phyloP scores from a whole-genome alignment of 192 early-diverging fungal genomes.

The Mortierella claussenii region DNA sequence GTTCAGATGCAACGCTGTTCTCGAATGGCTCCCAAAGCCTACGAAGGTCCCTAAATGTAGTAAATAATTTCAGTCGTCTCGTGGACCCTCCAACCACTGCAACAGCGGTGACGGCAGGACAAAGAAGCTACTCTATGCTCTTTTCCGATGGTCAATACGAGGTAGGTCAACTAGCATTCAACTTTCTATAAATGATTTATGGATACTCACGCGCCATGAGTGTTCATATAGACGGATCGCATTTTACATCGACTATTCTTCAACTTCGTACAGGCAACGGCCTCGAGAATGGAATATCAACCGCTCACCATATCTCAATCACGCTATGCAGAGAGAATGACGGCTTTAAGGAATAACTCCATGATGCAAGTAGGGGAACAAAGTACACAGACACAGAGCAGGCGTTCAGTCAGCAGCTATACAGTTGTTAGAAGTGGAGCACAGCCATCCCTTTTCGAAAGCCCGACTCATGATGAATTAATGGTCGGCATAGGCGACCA shows the following conservation, averaged over 20 bases:
- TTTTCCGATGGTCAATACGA: no score
- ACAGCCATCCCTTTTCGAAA: background rate
- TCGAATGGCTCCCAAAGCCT: constrained; percentile 37
- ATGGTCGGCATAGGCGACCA: constrained; percentile 7
- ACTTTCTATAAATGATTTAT: no score
- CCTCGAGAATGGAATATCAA: no score
- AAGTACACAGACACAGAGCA: background rate
- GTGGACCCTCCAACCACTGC: background rate
- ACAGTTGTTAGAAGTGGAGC: background rate
- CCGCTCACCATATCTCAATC: no score
- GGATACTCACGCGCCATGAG: no score
- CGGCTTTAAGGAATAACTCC: background rate
- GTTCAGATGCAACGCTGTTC: background rate
- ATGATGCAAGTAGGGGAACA: background rate
- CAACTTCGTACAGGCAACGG: no score
- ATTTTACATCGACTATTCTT: no score
- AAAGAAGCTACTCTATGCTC: background rate
- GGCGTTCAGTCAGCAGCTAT: background rate
- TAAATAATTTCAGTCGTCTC: constrained; percentile 21
- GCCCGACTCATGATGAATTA: no score
- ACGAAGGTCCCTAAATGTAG: constrained; percentile 19
- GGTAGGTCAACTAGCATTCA: no score
- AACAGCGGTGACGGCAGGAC: background rate
- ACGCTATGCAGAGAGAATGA: background rate
- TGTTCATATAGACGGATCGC: no score